These are phyloP conservation scores for Leccinum solheimii DNA, from an alignment of 1,284 basidiomycete species.

Conservation along the genomic window DNA sequence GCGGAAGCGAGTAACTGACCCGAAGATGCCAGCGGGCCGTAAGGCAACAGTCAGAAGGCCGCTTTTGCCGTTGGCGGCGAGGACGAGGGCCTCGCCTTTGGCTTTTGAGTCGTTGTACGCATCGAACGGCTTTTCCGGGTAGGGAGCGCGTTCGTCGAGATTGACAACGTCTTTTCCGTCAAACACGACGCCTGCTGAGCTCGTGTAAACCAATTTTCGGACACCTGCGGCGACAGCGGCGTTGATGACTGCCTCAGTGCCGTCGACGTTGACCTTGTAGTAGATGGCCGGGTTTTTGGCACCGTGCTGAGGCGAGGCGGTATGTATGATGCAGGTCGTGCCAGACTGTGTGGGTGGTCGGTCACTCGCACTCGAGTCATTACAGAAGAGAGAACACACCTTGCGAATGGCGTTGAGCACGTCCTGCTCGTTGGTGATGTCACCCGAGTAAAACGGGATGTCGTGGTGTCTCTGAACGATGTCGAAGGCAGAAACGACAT, in stretches of 20 bases:
- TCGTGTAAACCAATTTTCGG: slow-evolving; percentile 92
- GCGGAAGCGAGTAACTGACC: slow-evolving; percentile 51
- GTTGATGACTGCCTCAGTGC: slow-evolving; percentile 84
- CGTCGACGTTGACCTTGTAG: slow-evolving; percentile 93
- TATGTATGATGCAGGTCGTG: slow-evolving; percentile 91
- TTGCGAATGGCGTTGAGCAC: slow-evolving; percentile 73
- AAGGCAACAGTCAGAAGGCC: slow-evolving; percentile 89
- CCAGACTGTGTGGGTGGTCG: slow-evolving; percentile 52
- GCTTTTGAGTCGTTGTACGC: slow-evolving; percentile 98
- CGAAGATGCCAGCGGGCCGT: slow-evolving; percentile 96
- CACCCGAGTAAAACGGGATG: slow-evolving; percentile 82
- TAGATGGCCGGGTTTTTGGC: slow-evolving; percentile 75
- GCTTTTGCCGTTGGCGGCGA: slow-evolving; percentile 82
- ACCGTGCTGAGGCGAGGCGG: slow-evolving; percentile 86
- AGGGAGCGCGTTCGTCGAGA: slow-evolving; percentile 86
- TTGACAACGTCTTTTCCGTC: slow-evolving; percentile 82
- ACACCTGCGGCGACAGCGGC: slow-evolving; percentile 75
- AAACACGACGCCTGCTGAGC: slow-evolving; percentile 92
- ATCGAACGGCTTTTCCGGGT: slow-evolving; percentile 79
- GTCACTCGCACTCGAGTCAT: neutral
- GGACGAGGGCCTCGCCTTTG: slow-evolving; percentile 81
- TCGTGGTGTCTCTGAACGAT: slow-evolving; percentile 87
- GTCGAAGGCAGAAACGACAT: slow-evolving; percentile 84
- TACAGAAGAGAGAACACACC: slow-evolving; percentile 43
- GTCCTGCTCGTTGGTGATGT: slow-evolving; percentile 78